phyloP scores from a whole-genome alignment of 2,329 filamentous ascomycete species.

The Dothideomycetidae sp. region DNA sequence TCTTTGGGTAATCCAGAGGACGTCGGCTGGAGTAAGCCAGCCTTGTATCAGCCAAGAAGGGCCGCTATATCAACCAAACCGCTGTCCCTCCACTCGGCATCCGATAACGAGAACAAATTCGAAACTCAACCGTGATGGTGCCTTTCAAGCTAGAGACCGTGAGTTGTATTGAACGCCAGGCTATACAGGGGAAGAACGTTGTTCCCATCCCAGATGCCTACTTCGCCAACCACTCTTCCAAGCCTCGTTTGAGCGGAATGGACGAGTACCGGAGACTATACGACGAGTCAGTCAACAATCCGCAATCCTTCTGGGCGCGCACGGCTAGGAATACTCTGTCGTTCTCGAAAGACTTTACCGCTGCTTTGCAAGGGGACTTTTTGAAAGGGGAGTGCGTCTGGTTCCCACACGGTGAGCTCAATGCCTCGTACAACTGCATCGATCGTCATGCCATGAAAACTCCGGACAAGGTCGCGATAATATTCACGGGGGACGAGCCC shows the following conservation, averaged over 20 bases:
- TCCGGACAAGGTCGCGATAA: conserved; percentile 85
- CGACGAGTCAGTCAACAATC: conserved; percentile 76
- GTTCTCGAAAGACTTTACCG: conserved; percentile 86
- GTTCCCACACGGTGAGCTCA: conserved; percentile 88
- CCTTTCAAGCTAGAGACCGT: no score
- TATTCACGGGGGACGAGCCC: conserved; percentile 94
- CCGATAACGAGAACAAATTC: no score
- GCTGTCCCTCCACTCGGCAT: no score
- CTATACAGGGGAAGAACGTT: no score
- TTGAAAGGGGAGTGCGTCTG: conserved; percentile 72
- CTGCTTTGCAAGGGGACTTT: conserved; percentile 65
- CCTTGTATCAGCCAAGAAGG: no score
- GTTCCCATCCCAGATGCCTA: no score
- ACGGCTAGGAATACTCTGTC: conserved; percentile 77
- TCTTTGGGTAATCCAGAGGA: no score
- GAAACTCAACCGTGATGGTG: no score
- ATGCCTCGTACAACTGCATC: conserved; percentile 94
- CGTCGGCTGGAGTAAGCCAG: no score
- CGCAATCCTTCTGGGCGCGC: conserved; percentile 77
- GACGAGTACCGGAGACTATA: conserved; percentile 52
- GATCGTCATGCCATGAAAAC: conserved; percentile 94
- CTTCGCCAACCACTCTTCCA: conserved; percentile 44
- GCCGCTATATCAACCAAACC: no score
- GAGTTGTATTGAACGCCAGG: no score
- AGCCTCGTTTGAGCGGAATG: conserved; percentile 44